Conservation (phyloP, 495 filamentous ascomycete species). For the Annulohypoxylon nitens region DNA sequence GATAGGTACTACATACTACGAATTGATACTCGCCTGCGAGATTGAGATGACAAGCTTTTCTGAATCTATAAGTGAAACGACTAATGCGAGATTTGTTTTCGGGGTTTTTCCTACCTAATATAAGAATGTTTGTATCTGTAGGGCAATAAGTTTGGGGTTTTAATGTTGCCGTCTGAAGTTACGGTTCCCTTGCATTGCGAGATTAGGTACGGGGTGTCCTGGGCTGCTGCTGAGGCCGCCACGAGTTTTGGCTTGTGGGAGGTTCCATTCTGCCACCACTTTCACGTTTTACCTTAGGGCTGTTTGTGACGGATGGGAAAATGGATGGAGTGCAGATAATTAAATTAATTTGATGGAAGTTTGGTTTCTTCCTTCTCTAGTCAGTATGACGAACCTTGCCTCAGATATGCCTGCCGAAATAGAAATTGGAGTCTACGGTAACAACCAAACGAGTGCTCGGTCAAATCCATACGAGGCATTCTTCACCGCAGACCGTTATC, state of each 20-base stretch:
- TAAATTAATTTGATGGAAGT: not conserved
- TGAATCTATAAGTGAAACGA: slow-evolving; percentile 5
- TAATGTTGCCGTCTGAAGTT: not conserved
- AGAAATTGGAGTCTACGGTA: too few species aligned
- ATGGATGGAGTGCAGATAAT: not conserved
- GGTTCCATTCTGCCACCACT: slow-evolving; percentile 1
- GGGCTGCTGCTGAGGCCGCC: slow-evolving; percentile 4
- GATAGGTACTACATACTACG: too few species aligned
- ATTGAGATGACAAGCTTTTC: not conserved
- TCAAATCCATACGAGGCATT: not conserved
- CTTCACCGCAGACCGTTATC: not conserved
- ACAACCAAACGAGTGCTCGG: not conserved
- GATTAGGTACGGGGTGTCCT: slow-evolving; percentile 5
- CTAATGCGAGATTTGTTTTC: not conserved
- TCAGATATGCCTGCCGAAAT: too few species aligned
- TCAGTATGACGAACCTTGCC: not conserved
- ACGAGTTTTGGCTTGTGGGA: slow-evolving; percentile 5
- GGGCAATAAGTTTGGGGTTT: not conserved
- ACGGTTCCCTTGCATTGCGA: slow-evolving; percentile 9
- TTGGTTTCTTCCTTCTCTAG: not conserved
- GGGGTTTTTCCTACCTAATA: not conserved
- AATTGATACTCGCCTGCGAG: not conserved
- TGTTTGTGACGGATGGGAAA: not conserved
- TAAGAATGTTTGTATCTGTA: not conserved
- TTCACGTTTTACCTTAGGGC: too few species aligned